Base-by-base conservation (phyloP, 768 basidiomycete species). In the Kwoniella europaea region DNA sequence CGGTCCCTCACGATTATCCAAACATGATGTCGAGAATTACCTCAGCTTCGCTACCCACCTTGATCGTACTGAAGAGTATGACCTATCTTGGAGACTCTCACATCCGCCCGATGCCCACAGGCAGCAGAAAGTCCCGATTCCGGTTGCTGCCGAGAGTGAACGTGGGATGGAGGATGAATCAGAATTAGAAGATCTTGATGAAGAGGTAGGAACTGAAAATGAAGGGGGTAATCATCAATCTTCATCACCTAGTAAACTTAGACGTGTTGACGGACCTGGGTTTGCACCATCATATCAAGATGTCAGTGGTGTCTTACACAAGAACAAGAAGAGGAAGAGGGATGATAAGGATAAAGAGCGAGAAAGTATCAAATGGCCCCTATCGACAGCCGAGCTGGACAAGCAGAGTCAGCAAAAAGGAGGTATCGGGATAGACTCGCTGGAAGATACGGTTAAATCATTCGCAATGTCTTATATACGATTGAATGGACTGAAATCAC, bases 381-480 rank as follows among this genome's bases (percentile, higher is more conserved):
- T 71, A 6, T 18, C 56, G 10, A 35, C 69, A 7, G 24, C 24
- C n/a, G 55, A 63, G 9, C 20, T 71, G 24, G 56, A 54, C 24
- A 18, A 50, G 18, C 46, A 50, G 46, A 50, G 5, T 50, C 15
- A 50, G 46, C 0, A 50, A 16, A 16, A 50, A 24, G 22, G 41
- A 35, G 18, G 46, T 46, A 35, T n/a, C 10, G 4, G 27, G n/a
- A 29, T 27, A 35, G 16, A 52, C 10, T 42, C 60, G 5, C 2
- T 74, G 18, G 62, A 63, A 35, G 73, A 74, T 42, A 50, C 65
- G 4, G 65, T 74, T n/a, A 60, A 27, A 12, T 53, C 54, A 29
- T 74, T 74, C 50, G 73, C 69, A 9, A 52, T 55, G 42, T 15
- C 68, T 1, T 74, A 67, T 29, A 71, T 74, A 13, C 73, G 73